phyloP scores from a whole-genome alignment of 768 basidiomycete species.

The Xerocomus spinulosus region DNA sequence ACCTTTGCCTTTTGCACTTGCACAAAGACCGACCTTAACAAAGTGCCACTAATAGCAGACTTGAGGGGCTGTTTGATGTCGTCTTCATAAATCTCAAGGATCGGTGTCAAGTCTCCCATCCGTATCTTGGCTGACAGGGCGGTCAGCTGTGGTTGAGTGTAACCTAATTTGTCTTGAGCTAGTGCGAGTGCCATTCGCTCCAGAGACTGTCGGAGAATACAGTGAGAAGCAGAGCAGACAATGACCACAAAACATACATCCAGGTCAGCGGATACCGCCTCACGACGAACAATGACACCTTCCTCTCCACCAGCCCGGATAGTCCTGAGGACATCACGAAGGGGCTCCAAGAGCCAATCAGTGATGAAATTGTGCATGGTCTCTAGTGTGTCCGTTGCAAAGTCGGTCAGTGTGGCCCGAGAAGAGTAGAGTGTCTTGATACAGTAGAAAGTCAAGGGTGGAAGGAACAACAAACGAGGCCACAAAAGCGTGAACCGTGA shows the following conservation, averaged over 20 bases:
- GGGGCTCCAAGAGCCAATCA: conserved; percentile 83
- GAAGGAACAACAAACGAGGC: conserved; percentile 77
- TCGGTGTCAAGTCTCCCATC: conserved; percentile 80
- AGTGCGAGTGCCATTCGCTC: conserved; percentile 90
- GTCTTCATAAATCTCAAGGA: conserved; percentile 84
- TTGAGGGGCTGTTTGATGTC: conserved; percentile 86
- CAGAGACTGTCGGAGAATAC: conserved; percentile 55
- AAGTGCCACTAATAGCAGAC: conserved; percentile 73
- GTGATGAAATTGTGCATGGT: conserved; percentile 70
- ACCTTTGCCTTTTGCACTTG: conserved; percentile 97
- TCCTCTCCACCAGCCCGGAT: conserved; percentile 77
- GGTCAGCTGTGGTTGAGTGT: conserved; percentile 58
- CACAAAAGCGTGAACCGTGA: conserved; percentile 65
- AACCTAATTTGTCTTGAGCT: conserved; percentile 73
- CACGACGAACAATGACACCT: conserved; percentile 68
- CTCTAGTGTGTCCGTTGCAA: conserved; percentile 56
- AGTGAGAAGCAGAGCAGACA: background rate
- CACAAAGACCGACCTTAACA: conserved; percentile 81
- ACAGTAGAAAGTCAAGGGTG: conserved; percentile 57
- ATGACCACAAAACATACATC: conserved; percentile 45
- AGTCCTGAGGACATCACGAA: conserved; percentile 78
- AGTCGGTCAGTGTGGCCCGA: conserved; percentile 50
- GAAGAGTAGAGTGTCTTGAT: conserved; percentile 52
- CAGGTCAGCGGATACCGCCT: conserved; percentile 82
- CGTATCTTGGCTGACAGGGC: conserved; percentile 61